Conservation (phyloP, 2,329 filamentous ascomycete species). For the Zasmidium angulare region DNA sequence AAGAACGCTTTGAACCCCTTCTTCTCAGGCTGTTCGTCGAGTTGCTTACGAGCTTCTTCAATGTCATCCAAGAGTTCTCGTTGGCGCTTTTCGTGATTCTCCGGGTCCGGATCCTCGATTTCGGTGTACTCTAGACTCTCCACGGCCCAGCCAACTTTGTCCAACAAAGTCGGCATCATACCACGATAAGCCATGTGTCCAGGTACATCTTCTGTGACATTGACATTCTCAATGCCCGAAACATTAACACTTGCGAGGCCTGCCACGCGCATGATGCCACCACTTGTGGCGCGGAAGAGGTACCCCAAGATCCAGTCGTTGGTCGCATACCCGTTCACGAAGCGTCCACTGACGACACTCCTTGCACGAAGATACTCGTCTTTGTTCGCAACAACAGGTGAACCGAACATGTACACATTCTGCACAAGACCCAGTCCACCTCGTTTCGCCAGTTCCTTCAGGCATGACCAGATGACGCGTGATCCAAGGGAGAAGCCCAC, state of each 20-base stretch:
- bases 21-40: constrained; percentile 74
- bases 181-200: constrained; percentile 97
- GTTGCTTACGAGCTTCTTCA: constrained; percentile 83
- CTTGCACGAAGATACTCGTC: constrained; percentile 83
- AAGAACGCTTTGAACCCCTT: constrained; percentile 72
- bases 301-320: constrained; percentile 97
- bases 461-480: constrained; percentile 86
- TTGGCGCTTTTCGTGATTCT: constrained; percentile 84
- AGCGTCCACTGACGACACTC: constrained; percentile 85
- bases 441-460: constrained; percentile 80
- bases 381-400: constrained; percentile 84
- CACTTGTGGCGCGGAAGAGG: constrained; percentile 89
- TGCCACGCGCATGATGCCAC: constrained; percentile 84
- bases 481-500: constrained; percentile 93
- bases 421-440: constrained; percentile 86
- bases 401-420: constrained; percentile 93
- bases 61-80: constrained; percentile 95
- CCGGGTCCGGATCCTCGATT: constrained; percentile 95
- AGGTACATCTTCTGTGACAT: constrained; percentile 80
- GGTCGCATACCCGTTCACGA: constrained; percentile 89
- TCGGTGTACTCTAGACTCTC: constrained; percentile 93
- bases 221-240: constrained; percentile 83
- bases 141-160: constrained; percentile 86
- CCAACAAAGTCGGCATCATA: constrained; percentile 83
- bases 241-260: constrained; percentile 78